phyloP scores from a whole-genome alignment of 2,329 filamentous ascomycete species.

The Fusarium goolgardi region DNA sequence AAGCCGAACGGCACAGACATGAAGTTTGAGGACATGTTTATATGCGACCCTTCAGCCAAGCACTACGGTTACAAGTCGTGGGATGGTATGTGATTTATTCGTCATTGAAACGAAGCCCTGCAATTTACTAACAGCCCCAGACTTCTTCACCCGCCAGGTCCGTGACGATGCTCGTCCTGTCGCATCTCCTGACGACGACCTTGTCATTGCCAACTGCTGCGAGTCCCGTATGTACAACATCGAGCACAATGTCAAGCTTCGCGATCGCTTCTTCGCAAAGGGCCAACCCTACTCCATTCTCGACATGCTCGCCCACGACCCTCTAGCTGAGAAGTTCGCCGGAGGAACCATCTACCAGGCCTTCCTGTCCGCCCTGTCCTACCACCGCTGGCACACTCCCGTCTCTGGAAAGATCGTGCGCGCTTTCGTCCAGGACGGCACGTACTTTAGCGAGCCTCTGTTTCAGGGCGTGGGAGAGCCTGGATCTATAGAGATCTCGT shows the following conservation, averaged over 20 bases:
- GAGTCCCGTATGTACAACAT: constrained; percentile 71
- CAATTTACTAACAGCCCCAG: constrained; percentile 29
- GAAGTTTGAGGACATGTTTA: constrained; percentile 69
- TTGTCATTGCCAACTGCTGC: constrained; percentile 70
- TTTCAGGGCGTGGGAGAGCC: constrained; percentile 52
- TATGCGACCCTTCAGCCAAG: constrained; percentile 66
- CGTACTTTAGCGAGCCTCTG: constrained; percentile 73
- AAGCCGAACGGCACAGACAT: constrained; percentile 55
- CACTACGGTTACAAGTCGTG: constrained; percentile 73
- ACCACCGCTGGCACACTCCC: constrained; percentile 80
- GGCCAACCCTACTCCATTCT: constrained; percentile 73
- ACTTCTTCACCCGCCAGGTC: constrained; percentile 74
- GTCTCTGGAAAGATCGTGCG: constrained; percentile 70
- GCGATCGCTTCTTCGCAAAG: constrained; percentile 76
- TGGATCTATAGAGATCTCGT: constrained; percentile 52
- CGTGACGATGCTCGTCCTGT: constrained; percentile 67
- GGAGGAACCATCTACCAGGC: constrained; percentile 77
- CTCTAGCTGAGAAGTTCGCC: constrained; percentile 64
- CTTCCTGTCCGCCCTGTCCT: constrained; percentile 73
- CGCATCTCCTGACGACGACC: constrained; percentile 64
- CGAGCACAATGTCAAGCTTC: constrained; percentile 61
- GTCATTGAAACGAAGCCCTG: no score
- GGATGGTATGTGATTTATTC: constrained; percentile 61
- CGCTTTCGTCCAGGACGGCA: constrained; percentile 69
- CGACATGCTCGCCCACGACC: constrained; percentile 72